These are phyloP conservation scores for Xylariaceae sp. DNA, from an alignment of 2,329 filamentous ascomycete species.

Conservation along the genomic window DNA sequence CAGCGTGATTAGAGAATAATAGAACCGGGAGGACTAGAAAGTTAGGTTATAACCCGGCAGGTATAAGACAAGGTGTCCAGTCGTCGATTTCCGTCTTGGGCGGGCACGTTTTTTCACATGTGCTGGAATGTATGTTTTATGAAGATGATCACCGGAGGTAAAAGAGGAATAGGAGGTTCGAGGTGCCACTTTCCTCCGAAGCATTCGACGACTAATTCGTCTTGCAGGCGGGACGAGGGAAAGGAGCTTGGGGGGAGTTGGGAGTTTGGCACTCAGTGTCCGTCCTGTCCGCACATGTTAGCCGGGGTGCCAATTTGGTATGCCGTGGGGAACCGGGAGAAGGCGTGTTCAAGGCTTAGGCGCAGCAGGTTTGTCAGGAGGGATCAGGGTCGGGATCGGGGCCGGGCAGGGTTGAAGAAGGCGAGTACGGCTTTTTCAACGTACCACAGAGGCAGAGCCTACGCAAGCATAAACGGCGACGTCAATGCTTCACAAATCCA, in stretches of 20 bases:
- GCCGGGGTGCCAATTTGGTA: not conserved
- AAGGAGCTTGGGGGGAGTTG: constrained; percentile 8
- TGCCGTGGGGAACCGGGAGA: not conserved
- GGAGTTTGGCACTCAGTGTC: constrained; percentile 7
- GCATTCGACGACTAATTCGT: constrained; percentile 23
- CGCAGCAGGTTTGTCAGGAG: constrained; percentile 1
- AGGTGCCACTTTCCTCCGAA: constrained; percentile 23
- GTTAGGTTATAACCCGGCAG: constrained; percentile 2
- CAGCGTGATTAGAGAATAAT: not conserved
- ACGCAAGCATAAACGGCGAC: constrained; percentile 17
- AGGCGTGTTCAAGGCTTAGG: not conserved
- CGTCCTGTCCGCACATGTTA: constrained; percentile 9
- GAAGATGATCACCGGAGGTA: constrained; percentile 2
- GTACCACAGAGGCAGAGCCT: constrained; percentile 13
- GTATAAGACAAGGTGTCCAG: constrained; percentile 9
- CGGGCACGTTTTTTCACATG: not conserved
- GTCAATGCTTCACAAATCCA: constrained; percentile 25
- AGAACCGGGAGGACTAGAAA: constrained; percentile 3
- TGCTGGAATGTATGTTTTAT: constrained; percentile 4
- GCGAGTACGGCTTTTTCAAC: constrained; percentile 1
- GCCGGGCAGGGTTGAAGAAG: constrained; percentile 2
- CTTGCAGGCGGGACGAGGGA: constrained; percentile 8
- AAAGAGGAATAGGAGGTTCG: constrained; percentile 3
- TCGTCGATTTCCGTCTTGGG: constrained; percentile 12
- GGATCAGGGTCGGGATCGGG: constrained; percentile 4